Evolutionary conservation across 805 yeast genomes (phyloP), one percentile per base, ranked within the genome.

Genomic region (Wickerhamomyces hampshirensis): DNA sequence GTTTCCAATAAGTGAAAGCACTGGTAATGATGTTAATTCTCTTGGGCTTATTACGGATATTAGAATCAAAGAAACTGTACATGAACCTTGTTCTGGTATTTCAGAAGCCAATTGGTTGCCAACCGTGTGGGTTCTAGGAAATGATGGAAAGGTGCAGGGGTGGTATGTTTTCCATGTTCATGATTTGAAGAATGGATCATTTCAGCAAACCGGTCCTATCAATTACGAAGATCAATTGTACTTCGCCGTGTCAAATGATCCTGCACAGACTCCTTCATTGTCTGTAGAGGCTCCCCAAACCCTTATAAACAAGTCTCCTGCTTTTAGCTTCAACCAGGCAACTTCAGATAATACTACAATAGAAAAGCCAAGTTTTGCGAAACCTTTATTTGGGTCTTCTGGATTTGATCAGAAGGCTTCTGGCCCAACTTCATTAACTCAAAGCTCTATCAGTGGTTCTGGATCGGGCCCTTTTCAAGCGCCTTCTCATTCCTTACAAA

Each of bases 21-120:
- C 80, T 1, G 80, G 73, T 31, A 80, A 72, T 34, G 95, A 86
- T 48, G 72, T 83, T 11, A 71, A 82, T 6, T 78, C 91, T 0
- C 62, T 84, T 16, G 96, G 96, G 5, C 45, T 84, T 9, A 76
- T 75, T 1, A 32, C 85, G 5, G 95, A 86, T 53, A 48, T 78
- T 11, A 62, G 69, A 9, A 62, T 75, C 3, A 55, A 57, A 0
- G 66, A 63, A 1, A 48, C 48, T 1, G 73, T 80, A 2, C 36
- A 53, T 2, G 69, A 72, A 11, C 87, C 91, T 0, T 72, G 77
- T 42, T 57, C 65, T 6, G 77, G 77, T 9, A 65, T 81, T 3
- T 85, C 81, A 1, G 65, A 65, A 27, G 74, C 75, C 8, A 65
- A 54, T 1, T 77, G 85, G 27, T 62, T 84, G 39, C 96, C 96